These are phyloP conservation scores for Stemphylium beticola DNA, from an alignment of 2,329 filamentous ascomycete species.

Conservation along the genomic window DNA sequence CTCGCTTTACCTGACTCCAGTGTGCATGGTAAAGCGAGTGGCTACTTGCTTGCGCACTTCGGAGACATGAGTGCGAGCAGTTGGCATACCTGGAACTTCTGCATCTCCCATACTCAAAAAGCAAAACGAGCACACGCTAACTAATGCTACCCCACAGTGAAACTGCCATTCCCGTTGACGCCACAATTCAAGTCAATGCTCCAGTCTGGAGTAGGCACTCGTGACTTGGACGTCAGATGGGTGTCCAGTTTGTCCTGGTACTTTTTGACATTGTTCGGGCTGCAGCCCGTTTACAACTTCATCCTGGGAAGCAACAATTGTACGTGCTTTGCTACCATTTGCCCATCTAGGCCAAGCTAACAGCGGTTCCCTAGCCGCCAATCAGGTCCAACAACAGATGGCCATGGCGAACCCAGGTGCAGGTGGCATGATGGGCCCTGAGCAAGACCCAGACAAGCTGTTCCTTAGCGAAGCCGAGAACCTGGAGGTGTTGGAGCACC, in stretches of 20 bases:
- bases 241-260: conserved; percentile 99
- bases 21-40: conserved; percentile 11
- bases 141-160: conserved; percentile 64
- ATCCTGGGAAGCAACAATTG: conserved; percentile 94
- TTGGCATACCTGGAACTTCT: not conserved
- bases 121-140: conserved; percentile 12
- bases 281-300: conserved; percentile 97
- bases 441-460: conserved; percentile 93
- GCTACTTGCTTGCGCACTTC: not conserved
- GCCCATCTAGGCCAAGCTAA: conserved; percentile 35
- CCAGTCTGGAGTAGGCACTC: conserved; percentile 93
- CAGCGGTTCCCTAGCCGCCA: conserved; percentile 69
- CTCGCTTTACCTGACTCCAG: conserved; percentile 2
- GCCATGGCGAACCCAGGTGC: conserved; percentile 73
- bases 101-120: conserved; percentile 10
- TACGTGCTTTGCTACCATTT: conserved; percentile 55
- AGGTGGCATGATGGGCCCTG: conserved; percentile 86
- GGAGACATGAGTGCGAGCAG: not conserved
- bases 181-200: conserved; percentile 99
- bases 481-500: conserved; percentile 90
- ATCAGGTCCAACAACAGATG: conserved; percentile 88
- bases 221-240: conserved; percentile 96
- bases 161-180: conserved; percentile 94
- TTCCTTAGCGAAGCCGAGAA: conserved; percentile 95
- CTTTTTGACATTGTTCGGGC: conserved; percentile 94